Conservation (phyloP, 176 grass and related monocot genomes). For the Eleusine indica region DNA sequence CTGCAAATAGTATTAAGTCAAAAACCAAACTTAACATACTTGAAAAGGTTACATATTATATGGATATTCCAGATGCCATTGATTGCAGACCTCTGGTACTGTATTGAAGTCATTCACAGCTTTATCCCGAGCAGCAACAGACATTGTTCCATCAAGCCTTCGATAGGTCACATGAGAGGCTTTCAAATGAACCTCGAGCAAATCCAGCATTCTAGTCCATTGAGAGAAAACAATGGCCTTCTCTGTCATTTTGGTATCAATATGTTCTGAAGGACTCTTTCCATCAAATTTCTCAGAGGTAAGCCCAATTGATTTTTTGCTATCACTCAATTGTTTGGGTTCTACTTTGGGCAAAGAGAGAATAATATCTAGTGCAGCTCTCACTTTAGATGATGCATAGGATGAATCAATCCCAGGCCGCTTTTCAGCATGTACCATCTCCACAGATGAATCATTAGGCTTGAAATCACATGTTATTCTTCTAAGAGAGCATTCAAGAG, state of each 20-base stretch:
- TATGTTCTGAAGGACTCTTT: conserved; percentile 42
- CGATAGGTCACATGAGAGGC: conserved; percentile 73
- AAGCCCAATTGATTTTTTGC: conserved; percentile 16
- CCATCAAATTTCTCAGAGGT: conserved; percentile 34
- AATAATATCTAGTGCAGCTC: conserved; percentile 78
- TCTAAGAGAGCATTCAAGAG: conserved; percentile 69
- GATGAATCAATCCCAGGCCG: conserved; percentile 49
- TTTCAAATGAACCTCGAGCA: conserved; percentile 87
- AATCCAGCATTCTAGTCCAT: conserved; percentile 97
- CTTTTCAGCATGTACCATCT: conserved; percentile 55
- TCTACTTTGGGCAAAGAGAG: conserved; percentile 72
- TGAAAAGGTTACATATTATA: conserved; percentile 22
- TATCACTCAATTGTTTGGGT: conserved; percentile 29
- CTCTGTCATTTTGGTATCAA: conserved; percentile 62
- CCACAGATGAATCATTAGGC: conserved; percentile 47
- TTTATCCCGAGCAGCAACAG: conserved; percentile 87
- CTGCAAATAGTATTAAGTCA: conserved; percentile 41
- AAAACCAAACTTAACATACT: conserved; percentile 15
- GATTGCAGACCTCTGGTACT: conserved; percentile 75
- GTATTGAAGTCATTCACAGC: conserved; percentile 95
- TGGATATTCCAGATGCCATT: conserved; percentile 1
- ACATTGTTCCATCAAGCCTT: conserved; percentile 98
- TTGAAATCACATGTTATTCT: conserved; percentile 50
- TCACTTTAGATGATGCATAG: conserved; percentile 86
- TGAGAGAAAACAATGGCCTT: conserved; percentile 99